Evolutionary conservation across 164 flowering plant genomes (phyloP).

Genomic region (Kalanchoe fedtschenkoi): DNA sequence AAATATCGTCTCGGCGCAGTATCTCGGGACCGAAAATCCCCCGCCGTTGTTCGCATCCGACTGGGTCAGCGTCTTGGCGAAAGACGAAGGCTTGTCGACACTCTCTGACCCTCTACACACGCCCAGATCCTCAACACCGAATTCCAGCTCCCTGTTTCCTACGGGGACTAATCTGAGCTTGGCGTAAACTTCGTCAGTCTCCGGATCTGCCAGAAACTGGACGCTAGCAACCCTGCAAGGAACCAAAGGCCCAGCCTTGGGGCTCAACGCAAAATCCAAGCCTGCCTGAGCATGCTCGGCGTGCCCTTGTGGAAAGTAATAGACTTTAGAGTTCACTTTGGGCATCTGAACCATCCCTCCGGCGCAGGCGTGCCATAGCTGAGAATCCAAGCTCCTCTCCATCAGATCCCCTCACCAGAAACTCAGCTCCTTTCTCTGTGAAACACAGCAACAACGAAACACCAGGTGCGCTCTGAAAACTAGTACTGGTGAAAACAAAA

Average conservation of each 20-base stretch:
- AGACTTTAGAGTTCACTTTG: slow-evolving; percentile 47
- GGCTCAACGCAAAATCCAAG: slow-evolving; percentile 34
- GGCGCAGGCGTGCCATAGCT: slow-evolving; percentile 96
- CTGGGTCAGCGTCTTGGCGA: slow-evolving; percentile 90
- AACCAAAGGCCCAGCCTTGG: slow-evolving; percentile 35
- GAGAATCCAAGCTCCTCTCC: slow-evolving; percentile 74
- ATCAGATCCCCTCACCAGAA: slow-evolving; percentile 24
- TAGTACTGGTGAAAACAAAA: not conserved
- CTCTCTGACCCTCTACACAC: slow-evolving; percentile 18
- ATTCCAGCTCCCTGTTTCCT: slow-evolving; percentile 22
- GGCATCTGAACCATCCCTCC: slow-evolving; percentile 97
- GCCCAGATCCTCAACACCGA: slow-evolving; percentile 27
- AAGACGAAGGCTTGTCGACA: slow-evolving; percentile 59
- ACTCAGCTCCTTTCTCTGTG: not conserved
- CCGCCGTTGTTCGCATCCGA: slow-evolving; percentile 99
- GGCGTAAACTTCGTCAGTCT: slow-evolving; percentile 78
- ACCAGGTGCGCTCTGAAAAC: not conserved
- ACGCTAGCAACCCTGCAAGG: slow-evolving; percentile 53
- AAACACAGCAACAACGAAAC: not conserved
- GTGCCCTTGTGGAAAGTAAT: slow-evolving; percentile 93
- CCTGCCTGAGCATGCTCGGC: slow-evolving; percentile 57
- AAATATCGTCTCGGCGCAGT: slow-evolving; percentile 94
- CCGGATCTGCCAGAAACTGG: slow-evolving; percentile 73
- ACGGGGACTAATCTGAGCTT: slow-evolving; percentile 51
- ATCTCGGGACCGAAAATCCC: slow-evolving; percentile 92